Percentiles rank a stretch among this genome's conserved stretches.
phyloP scores from a whole-genome alignment of 2,329 filamentous ascomycete species.

The Colletotrichum tabaci region DNA sequence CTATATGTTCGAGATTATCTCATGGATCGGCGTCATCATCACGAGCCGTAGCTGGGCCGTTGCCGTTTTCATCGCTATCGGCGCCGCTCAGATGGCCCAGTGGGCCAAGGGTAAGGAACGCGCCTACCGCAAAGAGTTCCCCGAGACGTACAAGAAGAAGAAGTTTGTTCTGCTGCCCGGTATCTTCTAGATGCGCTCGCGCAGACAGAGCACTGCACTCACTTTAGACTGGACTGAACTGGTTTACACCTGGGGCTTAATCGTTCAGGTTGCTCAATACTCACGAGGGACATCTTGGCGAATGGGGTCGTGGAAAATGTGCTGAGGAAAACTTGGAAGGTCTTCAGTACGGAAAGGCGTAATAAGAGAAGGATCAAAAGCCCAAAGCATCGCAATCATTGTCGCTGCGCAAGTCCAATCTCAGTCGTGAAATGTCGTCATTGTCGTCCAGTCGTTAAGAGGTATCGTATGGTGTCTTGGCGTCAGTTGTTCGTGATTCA shows the following conservation, averaged over 20 bases:
- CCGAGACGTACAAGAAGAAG: slow-evolving; percentile 97
- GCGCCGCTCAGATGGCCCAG: slow-evolving; percentile 82
- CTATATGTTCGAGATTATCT: slow-evolving; percentile 92
- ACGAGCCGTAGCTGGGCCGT: slow-evolving; percentile 86
- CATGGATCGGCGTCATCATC: slow-evolving; percentile 88
- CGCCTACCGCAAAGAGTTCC: slow-evolving; percentile 91
- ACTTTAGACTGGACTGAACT: not conserved
- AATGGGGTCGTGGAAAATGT: slow-evolving; percentile 1
- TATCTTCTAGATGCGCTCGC: slow-evolving; percentile 68
- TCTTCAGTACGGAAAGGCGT: slow-evolving; percentile 4
- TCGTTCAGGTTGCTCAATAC: not conserved
- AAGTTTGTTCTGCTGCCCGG: slow-evolving; percentile 85
- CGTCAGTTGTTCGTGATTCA: not conserved
- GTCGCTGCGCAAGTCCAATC: slow-evolving; percentile 5
- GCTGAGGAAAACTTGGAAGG: not conserved
- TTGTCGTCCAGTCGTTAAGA: slow-evolving; percentile 26
- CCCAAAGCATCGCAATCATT: slow-evolving; percentile 8
- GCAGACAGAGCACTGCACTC: too few relatives aligned
- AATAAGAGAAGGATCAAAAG: slow-evolving; percentile 11
- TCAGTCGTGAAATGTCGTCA: slow-evolving; percentile 26
- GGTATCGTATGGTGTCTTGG: slow-evolving; percentile 45
- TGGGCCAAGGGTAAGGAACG: slow-evolving; percentile 96
- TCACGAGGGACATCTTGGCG: not conserved
- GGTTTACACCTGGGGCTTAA: not conserved
- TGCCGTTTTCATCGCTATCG: slow-evolving; percentile 81